A percentile compares a stretch with the other conserved stretches of the same genome.
phyloP scores from a whole-genome alignment of 164 flowering plant genomes.

The Protea cynaroides region DNA sequence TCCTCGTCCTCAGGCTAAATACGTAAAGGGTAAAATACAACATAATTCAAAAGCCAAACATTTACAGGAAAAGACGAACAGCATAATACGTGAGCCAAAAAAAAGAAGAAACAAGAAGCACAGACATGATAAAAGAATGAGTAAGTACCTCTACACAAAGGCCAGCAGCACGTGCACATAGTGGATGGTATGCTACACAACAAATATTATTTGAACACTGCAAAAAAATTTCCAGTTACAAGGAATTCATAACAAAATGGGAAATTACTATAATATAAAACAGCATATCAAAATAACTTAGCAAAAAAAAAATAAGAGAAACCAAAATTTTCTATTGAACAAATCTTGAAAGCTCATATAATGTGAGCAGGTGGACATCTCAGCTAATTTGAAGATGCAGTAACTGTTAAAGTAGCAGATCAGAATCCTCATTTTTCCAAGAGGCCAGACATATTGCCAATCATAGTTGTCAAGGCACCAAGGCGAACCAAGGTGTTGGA shows the following conservation, averaged over 20 bases:
- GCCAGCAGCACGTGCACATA: slow-evolving; percentile 99
- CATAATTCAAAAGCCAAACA: slow-evolving; percentile 3
- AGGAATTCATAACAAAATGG: background rate
- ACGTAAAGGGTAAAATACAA: slow-evolving; percentile 9
- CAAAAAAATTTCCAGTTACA: slow-evolving; percentile 1
- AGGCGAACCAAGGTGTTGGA: too few relatives aligned
- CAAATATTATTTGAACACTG: slow-evolving; percentile 92
- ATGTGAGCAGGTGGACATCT: background rate
- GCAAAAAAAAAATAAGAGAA: too few relatives aligned
- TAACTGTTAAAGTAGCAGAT: background rate
- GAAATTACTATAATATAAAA: background rate
- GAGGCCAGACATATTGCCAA: background rate
- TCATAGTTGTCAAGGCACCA: too few relatives aligned
- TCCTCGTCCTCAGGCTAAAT: slow-evolving; percentile 89
- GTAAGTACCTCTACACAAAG: slow-evolving; percentile 86
- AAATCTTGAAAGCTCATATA: background rate
- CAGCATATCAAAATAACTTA: background rate
- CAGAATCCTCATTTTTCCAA: background rate
- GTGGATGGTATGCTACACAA: slow-evolving; percentile 94
- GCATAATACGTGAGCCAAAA: background rate
- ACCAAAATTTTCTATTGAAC: background rate
- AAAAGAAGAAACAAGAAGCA: slow-evolving; percentile 6
- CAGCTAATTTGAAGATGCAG: background rate
- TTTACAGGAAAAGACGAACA: background rate
- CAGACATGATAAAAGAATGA: background rate